Evolutionary conservation across 441 rosid species (phyloP), one percentile per base, ranked within the genome.

Genomic region (Adansonia grandidieri): DNA sequence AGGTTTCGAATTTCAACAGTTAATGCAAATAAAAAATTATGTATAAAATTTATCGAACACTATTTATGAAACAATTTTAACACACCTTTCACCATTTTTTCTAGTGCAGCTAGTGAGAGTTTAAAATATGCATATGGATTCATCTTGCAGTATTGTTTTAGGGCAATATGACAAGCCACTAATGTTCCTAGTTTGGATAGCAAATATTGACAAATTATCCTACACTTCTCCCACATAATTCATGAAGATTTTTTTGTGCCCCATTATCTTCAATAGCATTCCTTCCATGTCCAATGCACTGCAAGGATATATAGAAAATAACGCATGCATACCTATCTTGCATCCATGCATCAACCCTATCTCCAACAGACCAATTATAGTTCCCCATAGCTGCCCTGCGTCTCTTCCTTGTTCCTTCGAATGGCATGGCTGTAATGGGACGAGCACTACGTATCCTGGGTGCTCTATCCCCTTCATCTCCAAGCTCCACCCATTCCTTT

Each of bases 351-450:
- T 97, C 98, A 42, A 92, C 97, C 83, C 85, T 91, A 83, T 95
- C 98, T 74, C 98, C 99, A 82, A 90, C 85, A 53, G 92, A 90
- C 97, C 99, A 97, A 62, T 67, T 84, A 85, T 82, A 86, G 80
- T 92, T 95, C 22, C 88, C 95, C 78, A 87, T 85, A 54, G 96
- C 94, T 77, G 97, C 93, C 82, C 99, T 88, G 71, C 96, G 94
- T 77, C 99, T 90, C 93, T 97, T 97, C 87, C 93, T 93, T n/a
- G 98, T 93, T 86, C 98, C 98, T 87, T 93, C 97, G 80, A 84
- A 91, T 75, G 92, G 96, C 83, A 91, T 72, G 66, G 85, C 89
- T 19, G 91, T 89, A 84, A 85, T 63, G 79, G 93, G 94, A 72
- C 96, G 97, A 79, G 96, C 86, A 79, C 81, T 73, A 62, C 99